phyloP scores from a whole-genome alignment of 495 filamentous ascomycete genomes.

The Penicillium egyptiacum region DNA sequence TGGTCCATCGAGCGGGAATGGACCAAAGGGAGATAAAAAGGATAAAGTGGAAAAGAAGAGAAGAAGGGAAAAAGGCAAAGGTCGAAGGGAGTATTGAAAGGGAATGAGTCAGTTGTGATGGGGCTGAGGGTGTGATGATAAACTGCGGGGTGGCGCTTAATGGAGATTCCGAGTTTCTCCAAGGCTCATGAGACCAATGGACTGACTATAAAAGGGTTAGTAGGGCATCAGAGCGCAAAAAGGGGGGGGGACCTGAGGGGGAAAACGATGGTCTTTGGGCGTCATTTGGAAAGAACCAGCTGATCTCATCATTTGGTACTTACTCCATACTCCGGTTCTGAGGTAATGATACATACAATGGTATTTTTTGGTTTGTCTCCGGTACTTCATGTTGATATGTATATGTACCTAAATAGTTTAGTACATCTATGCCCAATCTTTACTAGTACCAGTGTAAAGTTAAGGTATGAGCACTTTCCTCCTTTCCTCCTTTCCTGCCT shows the following conservation, averaged over 20 bases:
- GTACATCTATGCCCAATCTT: background rate
- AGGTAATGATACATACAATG: too few relatives aligned
- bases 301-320: constrained; percentile 11
- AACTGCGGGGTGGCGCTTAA: constrained; percentile 22
- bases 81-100: background rate
- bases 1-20: background rate
- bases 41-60: background rate
- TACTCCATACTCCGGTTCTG: background rate
- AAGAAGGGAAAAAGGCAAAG: background rate
- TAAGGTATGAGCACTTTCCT: background rate
- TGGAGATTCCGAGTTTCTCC: constrained; percentile 6
- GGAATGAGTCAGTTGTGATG: constrained; percentile 7
- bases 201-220: constrained; percentile 2
- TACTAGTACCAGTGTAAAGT: too few relatives aligned
- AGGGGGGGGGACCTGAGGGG: background rate
- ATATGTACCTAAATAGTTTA: background rate
- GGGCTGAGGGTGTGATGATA: constrained; percentile 7
- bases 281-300: constrained; percentile 9
- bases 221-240: constrained; percentile 7
- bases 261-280: background rate
- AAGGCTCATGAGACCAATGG: constrained; percentile 12
- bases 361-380: too few relatives aligned
- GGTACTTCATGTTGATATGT: background rate
- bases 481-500: background rate
- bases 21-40: background rate